Base-by-base conservation (phyloP, 495 filamentous ascomycete genomes). In the Aspergillus asperescens region DNA sequence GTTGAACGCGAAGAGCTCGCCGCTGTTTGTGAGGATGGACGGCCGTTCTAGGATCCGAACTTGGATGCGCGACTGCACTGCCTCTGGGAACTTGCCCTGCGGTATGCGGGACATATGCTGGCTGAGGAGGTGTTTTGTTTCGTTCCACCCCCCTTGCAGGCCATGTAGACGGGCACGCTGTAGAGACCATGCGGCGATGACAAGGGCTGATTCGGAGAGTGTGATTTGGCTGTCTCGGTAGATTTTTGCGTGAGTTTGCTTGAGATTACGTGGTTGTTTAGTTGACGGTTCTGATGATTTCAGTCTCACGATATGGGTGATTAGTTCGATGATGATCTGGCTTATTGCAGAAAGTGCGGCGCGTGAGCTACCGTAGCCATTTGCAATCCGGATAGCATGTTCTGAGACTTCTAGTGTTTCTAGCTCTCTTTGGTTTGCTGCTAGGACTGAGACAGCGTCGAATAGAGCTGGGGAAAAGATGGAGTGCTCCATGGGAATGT, bases 381-480 rank as follows among this genome's bases (percentile, higher is more conserved):
- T 24, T 3, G 58, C 48, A 15, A 76, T 64, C n/a, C 58, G 65
- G 29, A 75, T 72, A 0, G 32, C 55, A 2, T 61, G 24, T 46
- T 71, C 61, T 13, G 63, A 57, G 23, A 76, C 71, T 27, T 67
- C 59, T 0, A 76, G 48, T 2, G 53, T 63, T 45, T 70, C 67
- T 31, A 67, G 58, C 48, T 77, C 74, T 23, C 74, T 59, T 27
- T 63, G 62, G 34, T 75, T 77, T 28, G 67, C 71, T 5, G 68
- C 65, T 54, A 75, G 60, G 28, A 77, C 52, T 8, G 69, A 66
- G 29, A 77, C 56, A 5, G 70, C 70, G 41, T 71, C 64, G 53
- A 75, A 68, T 12, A 77, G 60, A 16, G 72, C 72, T 3, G 71
- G 70, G 2, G 74, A 77, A 50, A 77, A 74, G 35, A 77, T 65